A percentile compares a stretch with the other conserved stretches of the same genome.
Evolutionary conservation across 768 basidiomycete genomes (phyloP).

Genomic region (Naganishia kalamii): DNA sequence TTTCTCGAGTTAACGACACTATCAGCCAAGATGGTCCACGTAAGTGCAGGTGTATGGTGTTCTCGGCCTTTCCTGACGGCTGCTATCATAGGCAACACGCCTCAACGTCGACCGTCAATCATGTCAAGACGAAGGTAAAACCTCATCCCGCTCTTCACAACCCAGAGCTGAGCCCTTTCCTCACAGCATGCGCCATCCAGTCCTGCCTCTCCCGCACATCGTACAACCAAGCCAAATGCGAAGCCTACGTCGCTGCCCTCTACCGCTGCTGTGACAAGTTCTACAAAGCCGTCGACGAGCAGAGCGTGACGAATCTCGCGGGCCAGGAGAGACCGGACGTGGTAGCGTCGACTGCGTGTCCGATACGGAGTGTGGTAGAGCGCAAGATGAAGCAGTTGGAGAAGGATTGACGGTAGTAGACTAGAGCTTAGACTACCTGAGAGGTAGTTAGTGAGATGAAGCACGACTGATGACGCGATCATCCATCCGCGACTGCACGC

Average conservation of each 20-base stretch:
- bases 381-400: constrained; percentile 12
- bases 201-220: constrained; percentile 39
- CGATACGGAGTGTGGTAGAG: constrained; percentile 6
- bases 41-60: not conserved
- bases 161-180: not conserved
- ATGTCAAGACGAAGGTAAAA: constrained; percentile 43
- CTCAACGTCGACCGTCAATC: constrained; percentile 25
- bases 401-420: not conserved
- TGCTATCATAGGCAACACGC: constrained; percentile 12
- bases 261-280: constrained; percentile 42
- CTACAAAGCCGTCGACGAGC: constrained; percentile 26
- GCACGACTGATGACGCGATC: not conserved
- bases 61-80: not conserved
- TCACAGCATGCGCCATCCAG: constrained; percentile 43
- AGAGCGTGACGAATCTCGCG: constrained; percentile 2
- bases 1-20: not conserved
- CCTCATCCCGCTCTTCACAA: not conserved
- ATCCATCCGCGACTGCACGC: too few species aligned
- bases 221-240: constrained; percentile 41
- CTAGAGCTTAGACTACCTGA: too few species aligned
- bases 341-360: constrained; percentile 4
- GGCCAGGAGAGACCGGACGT: constrained; percentile 1
- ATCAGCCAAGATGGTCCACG: constrained; percentile 2
- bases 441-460: not conserved
- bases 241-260: constrained; percentile 32